Evolutionary conservation across 345 rosid species (phyloP), one percentile per base, ranked within the genome.

Genomic region (Bruguiera parviflora): DNA sequence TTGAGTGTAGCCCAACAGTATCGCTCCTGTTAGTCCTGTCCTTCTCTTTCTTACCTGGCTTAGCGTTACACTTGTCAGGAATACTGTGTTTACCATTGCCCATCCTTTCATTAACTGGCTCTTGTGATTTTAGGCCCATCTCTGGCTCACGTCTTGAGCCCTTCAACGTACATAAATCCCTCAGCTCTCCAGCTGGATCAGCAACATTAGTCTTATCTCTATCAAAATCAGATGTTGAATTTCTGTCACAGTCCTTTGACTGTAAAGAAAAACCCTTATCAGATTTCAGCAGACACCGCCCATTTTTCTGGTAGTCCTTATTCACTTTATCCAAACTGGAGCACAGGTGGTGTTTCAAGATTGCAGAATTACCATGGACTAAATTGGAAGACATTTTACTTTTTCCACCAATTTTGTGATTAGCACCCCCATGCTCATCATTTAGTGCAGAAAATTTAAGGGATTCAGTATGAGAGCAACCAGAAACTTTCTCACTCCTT

Each of bases 41-140:
- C 71, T 74, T 85, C 71, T 66, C 77, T 47, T 60, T 67, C 55
- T 75, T 63, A 62, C 64, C 29, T 61, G 63, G 39, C 59, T 66
- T 74, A n/a, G 29, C 16, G 27, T 31, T 64, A 47, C 68, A 56
- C 67, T 67, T 73, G 52, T 68, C 69, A 64, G 74, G 75, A 64
- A 71, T 21, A 22, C 29, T 24, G 24, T 37, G 32, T 61, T 75
- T 73, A 29, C 43, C 71, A 53, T 69, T 58, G 18, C 47, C 33
- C 33, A 25, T 9, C 37, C 65, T 67, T 75, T 68, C 74, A 53
- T 13, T 28, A 58, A 29, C 27, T 29, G 47, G 8, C 55, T 71
- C 53, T 60, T 8, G 65, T 62, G 59, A 65, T 52, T 65, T 53
- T n/a, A 24, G 61, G 49, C 25, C 66, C 22, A 61, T 61, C 66